Evolutionary conservation across 83 land plant species (phyloP).

Genomic region (Thuja plicata): DNA sequence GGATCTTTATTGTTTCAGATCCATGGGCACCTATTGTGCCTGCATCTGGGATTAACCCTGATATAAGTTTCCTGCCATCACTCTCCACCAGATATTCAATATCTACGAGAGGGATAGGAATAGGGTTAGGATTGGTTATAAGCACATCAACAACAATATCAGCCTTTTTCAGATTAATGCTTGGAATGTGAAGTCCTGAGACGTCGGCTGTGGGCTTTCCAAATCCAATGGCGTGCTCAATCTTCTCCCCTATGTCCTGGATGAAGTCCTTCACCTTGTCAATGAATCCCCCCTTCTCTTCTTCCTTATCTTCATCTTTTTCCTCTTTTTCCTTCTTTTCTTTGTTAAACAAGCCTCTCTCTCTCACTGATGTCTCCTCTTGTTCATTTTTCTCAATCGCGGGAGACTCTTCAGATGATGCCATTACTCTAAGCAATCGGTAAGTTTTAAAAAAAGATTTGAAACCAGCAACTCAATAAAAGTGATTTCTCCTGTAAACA

Average conservation of each 20-base stretch:
- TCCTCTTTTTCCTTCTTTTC: conserved; percentile 17
- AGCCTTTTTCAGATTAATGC: conserved; percentile 72
- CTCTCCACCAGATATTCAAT: conserved; percentile 84
- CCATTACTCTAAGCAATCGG: background rate
- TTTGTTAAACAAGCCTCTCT: conserved; percentile 5
- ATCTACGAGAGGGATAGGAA: conserved; percentile 90
- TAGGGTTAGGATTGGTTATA: conserved; percentile 88
- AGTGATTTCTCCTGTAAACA: background rate
- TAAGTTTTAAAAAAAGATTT: background rate
- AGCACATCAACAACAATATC: conserved; percentile 83
- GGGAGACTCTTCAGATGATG: conserved; percentile 7
- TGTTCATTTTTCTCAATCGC: background rate
- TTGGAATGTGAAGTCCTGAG: conserved; percentile 64
- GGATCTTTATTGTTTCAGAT: conserved; percentile 88
- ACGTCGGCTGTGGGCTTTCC: conserved; percentile 92
- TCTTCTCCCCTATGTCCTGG: conserved; percentile 82
- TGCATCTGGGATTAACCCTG: conserved; percentile 95
- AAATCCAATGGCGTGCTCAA: conserved; percentile 78
- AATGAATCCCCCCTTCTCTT: conserved; percentile 50
- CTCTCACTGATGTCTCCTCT: conserved; percentile 10
- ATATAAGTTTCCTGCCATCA: conserved; percentile 82
- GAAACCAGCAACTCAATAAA: background rate
- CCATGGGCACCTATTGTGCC: conserved; percentile 94
- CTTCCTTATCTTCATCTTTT: conserved; percentile 26
- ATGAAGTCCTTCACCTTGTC: conserved; percentile 85